Evolutionary conservation across 1,284 basidiomycete species (phyloP).

Genomic region (Apiotrichum brassicae): DNA sequence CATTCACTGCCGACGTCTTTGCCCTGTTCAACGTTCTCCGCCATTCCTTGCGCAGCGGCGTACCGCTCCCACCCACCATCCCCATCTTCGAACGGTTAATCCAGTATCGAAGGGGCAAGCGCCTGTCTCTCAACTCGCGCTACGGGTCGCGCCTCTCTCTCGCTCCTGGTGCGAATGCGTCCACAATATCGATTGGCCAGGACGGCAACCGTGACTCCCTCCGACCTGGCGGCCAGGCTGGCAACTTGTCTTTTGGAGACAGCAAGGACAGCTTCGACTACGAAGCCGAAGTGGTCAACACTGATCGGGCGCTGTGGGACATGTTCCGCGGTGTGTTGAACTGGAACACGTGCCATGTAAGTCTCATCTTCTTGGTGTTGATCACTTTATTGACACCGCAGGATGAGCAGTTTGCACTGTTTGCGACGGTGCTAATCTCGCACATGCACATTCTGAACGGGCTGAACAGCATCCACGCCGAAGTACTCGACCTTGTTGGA

Average conservation of each 20-base stretch:
- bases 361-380: not conserved
- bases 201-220: not conserved
- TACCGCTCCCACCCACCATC: conserved; percentile 38
- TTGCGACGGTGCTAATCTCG: conserved; percentile 38
- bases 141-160: no score
- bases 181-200: not conserved
- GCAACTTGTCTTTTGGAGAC: no score
- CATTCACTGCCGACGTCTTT: conserved; percentile 41
- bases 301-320: conserved; percentile 1
- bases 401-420: conserved; percentile 42
- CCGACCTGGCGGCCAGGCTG: no score
- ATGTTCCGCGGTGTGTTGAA: conserved; percentile 15
- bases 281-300: not conserved
- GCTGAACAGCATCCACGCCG: conserved; percentile 34
- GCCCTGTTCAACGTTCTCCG: conserved; percentile 37
- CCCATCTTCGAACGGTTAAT: conserved; percentile 42
- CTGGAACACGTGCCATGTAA: conserved; percentile 22
- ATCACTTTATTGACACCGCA: conserved; percentile 6
- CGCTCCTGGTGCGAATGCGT: not conserved
- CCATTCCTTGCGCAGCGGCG: conserved; percentile 30
- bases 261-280: not conserved
- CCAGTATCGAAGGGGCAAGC: conserved; percentile 19
- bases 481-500: conserved; percentile 36
- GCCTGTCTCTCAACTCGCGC: no score
- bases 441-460: conserved; percentile 31